phyloP scores from a whole-genome alignment of 108 stramenopile genomes.

The Seminavis robusta region DNA sequence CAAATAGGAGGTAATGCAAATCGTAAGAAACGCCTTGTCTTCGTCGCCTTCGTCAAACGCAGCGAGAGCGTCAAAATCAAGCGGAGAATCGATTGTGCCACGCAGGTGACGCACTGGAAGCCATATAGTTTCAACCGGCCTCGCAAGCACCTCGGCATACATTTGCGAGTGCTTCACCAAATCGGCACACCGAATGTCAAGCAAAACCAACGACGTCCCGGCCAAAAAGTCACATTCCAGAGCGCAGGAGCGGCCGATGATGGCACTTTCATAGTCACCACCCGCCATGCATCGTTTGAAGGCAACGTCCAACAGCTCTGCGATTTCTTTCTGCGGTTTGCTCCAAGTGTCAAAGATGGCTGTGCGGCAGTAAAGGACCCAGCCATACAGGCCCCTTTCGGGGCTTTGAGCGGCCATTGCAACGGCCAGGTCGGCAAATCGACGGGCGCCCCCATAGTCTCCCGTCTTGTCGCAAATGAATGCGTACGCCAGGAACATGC shows the following conservation, averaged over 20 bases:
- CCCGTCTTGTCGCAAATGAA: neutral
- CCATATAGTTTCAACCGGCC: slow-evolving; percentile 3
- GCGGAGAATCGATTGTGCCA: no score
- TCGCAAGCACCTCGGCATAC: slow-evolving; percentile 4
- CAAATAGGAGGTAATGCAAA: no score
- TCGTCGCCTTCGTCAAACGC: no score
- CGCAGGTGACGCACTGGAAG: no score
- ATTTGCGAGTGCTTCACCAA: neutral
- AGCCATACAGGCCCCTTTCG: no score
- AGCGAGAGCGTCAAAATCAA: no score
- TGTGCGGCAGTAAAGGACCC: no score
- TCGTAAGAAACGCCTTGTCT: no score
- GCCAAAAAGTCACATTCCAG: neutral
- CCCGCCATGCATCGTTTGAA: slow-evolving; percentile 8
- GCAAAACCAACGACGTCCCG: neutral
- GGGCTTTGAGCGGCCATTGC: no score
- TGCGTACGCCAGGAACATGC: neutral
- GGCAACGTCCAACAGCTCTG: neutral
- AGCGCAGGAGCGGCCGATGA: neutral
- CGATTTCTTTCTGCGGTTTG: slow-evolving; percentile 3
- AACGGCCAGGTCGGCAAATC: neutral
- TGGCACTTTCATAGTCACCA: slow-evolving; percentile 14
- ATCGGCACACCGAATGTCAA: neutral
- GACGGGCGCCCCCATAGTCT: neutral
- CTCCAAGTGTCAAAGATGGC: no score